Base-by-base conservation (phyloP, 768 basidiomycete genomes). In the Pleurotus citrinopileatus region DNA sequence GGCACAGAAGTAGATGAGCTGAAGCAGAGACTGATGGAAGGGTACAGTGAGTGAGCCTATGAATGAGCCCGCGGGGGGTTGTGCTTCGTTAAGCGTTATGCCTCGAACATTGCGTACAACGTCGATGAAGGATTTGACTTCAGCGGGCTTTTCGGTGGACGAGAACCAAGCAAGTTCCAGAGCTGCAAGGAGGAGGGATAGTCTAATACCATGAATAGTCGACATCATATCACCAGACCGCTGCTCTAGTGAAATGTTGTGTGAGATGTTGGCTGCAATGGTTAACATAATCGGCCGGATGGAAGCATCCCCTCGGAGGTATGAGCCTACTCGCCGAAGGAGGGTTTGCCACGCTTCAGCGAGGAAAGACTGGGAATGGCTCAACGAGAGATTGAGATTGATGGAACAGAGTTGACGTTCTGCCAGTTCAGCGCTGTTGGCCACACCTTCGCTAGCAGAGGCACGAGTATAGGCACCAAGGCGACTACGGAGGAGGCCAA, bases 301-400 rank as follows among this genome's bases (percentile, higher is more conserved):
- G 10, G 72, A 63, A n/a, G 66, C 61, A 54, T 89, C 83, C 1
- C 79, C 80, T 23, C 88, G 78, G 22, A 91, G 68, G 66, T 84
- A 87, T 0, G 84, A 81, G 8, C 81, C 70, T 2, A 82, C 72
- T 61, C 84, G 82, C 37, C 82, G 79, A 38, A 94, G 73, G 40
- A 96, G 67, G 42, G 77, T 74, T 47, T 86, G 83, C 91, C 91
- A 96, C 3, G 92, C 81, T 54, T 89, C 83, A 0, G 87, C 81
- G 42, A 93, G 74, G 1, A 82, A 72, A 2, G 80, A 81, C 65
- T 95, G 90, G 0, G 89, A 78, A 60, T 96, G 88, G 19, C 89
- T 75, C 34, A 97, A 72, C 1, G 93, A 94, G 44, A 94, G 78
- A 64, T 95, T 94, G 59, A 94, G 78, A 67, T 97, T 97, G 66